A percentile compares a stretch with the other conserved stretches of the same genome.
phyloP scores from a whole-genome alignment of 2,329 filamentous ascomycete species.

The Calonectria crousiana region DNA sequence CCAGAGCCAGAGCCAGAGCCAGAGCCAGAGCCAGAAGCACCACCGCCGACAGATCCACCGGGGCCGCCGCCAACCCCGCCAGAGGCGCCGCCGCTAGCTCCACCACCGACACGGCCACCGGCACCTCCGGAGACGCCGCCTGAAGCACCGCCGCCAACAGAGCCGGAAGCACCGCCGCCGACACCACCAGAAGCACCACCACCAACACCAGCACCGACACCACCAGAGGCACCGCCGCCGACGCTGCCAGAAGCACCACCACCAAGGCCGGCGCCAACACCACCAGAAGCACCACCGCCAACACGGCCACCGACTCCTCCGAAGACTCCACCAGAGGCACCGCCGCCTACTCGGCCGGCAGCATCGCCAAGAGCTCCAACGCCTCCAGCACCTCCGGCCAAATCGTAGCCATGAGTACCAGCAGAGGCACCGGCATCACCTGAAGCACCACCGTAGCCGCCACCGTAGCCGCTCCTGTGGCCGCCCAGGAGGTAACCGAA shows the following conservation, averaged over 20 bases:
- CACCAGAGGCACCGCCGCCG: not conserved
- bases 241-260: not conserved
- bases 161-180: not conserved
- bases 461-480: not conserved
- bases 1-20: not conserved
- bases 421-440: not conserved
- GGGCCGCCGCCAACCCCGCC: not conserved
- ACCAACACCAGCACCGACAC: not conserved
- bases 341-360: not conserved
- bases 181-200: not conserved
- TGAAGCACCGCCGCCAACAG: not conserved
- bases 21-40: not conserved
- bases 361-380: not conserved
- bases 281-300: not conserved
- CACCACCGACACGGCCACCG: not conserved
- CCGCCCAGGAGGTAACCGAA: not conserved
- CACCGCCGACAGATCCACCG: not conserved
- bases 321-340: not conserved
- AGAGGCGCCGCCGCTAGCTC: not conserved
- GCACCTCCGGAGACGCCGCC: not conserved
- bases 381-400: not conserved
- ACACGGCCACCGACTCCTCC: not conserved
- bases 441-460: not conserved
- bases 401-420: not conserved
- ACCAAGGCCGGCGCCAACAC: too few species aligned